Evolutionary conservation across 768 basidiomycete species (phyloP).

Genomic region (Suillus clintonianus): DNA sequence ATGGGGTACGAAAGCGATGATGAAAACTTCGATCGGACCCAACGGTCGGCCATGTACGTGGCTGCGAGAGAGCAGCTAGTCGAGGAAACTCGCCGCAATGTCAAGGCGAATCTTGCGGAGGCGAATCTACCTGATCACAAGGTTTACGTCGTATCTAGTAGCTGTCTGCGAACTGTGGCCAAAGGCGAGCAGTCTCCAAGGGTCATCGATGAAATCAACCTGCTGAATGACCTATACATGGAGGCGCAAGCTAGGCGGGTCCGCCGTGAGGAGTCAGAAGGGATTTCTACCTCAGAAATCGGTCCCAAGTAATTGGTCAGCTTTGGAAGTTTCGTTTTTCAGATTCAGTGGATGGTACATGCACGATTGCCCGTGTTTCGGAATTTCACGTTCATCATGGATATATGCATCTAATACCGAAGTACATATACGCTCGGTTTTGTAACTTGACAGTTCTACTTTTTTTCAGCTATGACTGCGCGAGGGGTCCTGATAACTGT

Average conservation of each 20-base stretch:
- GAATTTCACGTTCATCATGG: neutral
- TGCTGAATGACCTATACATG: conserved; percentile 11
- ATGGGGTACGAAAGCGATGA: conserved; percentile 9
- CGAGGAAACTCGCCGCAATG: conserved; percentile 13
- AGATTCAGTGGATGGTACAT: neutral
- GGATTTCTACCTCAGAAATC: neutral
- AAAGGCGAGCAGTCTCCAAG: conserved; percentile 2
- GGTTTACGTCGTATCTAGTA: conserved; percentile 22
- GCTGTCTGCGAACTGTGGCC: conserved; percentile 9
- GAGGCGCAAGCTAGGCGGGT: conserved; percentile 11
- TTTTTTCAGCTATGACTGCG: neutral
- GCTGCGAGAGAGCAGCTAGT: conserved; percentile 19
- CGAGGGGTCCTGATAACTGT: neutral
- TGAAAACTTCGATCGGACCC: conserved; percentile 5
- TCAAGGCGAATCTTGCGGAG: conserved; percentile 12
- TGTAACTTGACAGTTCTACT: neutral
- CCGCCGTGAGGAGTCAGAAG: neutral
- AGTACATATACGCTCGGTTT: neutral
- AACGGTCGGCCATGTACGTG: conserved; percentile 7
- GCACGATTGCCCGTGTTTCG: neutral
- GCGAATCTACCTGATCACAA: conserved; percentile 18
- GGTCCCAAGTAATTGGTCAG: neutral
- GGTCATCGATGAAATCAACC: conserved; percentile 13
- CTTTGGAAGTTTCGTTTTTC: neutral
- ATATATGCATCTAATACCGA: neutral